phyloP scores from a whole-genome alignment of 305 asterid genomes.

The Fraxinus sp. region DNA sequence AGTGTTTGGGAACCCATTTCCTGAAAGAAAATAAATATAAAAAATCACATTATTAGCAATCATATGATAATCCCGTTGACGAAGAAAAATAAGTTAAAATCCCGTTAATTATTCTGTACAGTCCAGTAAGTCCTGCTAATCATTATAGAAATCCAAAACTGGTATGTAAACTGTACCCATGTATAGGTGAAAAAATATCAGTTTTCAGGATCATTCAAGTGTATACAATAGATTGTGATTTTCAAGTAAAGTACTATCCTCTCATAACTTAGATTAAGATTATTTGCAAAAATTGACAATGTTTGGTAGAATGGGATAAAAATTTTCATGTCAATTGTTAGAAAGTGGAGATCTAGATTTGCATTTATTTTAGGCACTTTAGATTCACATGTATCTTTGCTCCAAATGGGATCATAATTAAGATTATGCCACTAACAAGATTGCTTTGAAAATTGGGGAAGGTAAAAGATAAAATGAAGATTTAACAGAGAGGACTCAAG shows the following conservation, averaged over 20 bases:
- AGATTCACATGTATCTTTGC: not conserved
- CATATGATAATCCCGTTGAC: not conserved
- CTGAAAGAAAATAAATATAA: constrained; percentile 24
- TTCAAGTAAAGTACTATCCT: not conserved
- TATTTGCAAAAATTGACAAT: not conserved
- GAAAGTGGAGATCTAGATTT: not conserved
- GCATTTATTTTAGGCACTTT: not conserved
- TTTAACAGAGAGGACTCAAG: not conserved
- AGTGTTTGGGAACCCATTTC: constrained; percentile 69
- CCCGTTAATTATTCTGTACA: not conserved
- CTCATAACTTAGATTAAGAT: not conserved
- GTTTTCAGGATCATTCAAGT: not conserved
- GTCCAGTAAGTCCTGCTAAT: not conserved
- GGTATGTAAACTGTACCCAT: not conserved
- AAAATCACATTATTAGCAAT: no score
- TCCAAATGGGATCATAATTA: not conserved
- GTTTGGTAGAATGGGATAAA: not conserved
- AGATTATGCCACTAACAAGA: not conserved
- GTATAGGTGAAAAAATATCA: not conserved
- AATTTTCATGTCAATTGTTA: not conserved
- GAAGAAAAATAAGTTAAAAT: not conserved
- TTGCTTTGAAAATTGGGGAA: not conserved
- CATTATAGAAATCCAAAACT: not conserved
- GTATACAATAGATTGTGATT: not conserved
- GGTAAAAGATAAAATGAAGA: not conserved